Evolutionary conservation across 345 rosid species (phyloP).

Genomic region (Abelmoschus esculentus): DNA sequence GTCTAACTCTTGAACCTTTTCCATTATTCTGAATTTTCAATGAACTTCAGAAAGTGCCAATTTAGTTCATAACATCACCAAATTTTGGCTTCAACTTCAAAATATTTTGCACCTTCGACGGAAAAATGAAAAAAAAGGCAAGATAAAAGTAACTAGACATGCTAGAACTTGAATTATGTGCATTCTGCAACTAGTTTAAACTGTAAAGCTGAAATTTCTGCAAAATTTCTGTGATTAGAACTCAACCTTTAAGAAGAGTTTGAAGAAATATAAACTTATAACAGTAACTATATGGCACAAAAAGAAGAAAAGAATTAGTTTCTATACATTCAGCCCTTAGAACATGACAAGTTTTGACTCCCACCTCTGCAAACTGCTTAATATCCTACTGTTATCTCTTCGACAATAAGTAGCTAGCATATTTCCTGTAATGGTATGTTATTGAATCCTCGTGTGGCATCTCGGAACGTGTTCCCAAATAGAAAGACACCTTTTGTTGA

Average conservation of each 20-base stretch:
- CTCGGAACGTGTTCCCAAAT: not conserved
- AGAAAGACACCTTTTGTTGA: not conserved
- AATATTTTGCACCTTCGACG: not conserved
- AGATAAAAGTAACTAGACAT: not conserved
- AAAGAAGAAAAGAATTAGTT: not conserved
- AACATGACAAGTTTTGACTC: slow-evolving; percentile 2
- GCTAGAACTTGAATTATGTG: not conserved
- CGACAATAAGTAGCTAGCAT: not conserved
- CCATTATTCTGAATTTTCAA: not conserved
- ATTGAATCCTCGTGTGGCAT: not conserved
- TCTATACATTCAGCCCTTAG: slow-evolving; percentile 2
- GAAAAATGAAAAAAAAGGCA: not conserved
- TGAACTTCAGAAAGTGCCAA: not conserved
- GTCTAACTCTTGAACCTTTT: not conserved
- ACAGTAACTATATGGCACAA: not conserved
- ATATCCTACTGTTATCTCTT: not conserved
- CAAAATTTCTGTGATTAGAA: not conserved
- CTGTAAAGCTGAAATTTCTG: not conserved
- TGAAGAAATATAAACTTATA: not conserved
- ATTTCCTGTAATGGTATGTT: slow-evolving; percentile 14
- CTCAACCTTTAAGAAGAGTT: not conserved
- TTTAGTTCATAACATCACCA: not conserved
- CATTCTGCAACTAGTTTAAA: not conserved
- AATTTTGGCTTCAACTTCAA: not conserved
- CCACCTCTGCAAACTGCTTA: not conserved